Evolutionary conservation across 257 asterid genomes (phyloP).

Genomic region (Ligustrum vulgare): DNA sequence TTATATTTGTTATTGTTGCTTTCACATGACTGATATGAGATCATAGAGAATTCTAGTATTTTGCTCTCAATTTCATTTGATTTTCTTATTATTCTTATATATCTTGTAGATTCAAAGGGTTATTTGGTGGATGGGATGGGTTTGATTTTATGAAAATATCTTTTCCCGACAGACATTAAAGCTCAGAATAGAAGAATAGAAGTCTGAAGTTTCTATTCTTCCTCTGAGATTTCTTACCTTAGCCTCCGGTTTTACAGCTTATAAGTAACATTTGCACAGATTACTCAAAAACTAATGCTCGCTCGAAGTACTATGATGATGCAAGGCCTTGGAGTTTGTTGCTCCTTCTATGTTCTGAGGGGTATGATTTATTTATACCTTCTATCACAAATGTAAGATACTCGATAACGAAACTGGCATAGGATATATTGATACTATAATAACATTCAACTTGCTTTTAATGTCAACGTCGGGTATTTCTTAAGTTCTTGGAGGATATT

Average conservation of each 20-base stretch:
- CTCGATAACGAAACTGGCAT: no score
- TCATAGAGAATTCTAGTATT: not conserved
- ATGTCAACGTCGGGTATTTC: no score
- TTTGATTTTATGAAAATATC: slow-evolving; percentile 89
- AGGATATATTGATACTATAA: no score
- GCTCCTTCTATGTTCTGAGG: slow-evolving; percentile 97
- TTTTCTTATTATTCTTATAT: slow-evolving; percentile 22
- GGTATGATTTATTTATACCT: slow-evolving; percentile 52
- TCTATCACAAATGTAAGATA: no score
- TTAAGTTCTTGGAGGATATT: no score
- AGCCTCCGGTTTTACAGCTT: slow-evolving; percentile 27
- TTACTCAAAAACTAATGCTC: slow-evolving; percentile 90
- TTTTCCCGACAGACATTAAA: slow-evolving; percentile 78
- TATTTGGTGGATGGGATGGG: slow-evolving; percentile 95
- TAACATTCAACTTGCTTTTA: no score
- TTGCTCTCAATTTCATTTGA: not conserved
- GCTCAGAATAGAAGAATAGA: slow-evolving; percentile 89
- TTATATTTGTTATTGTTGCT: not conserved
- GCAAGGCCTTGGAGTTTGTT: slow-evolving; percentile 83
- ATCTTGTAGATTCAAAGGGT: slow-evolving; percentile 80
- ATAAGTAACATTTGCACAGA: slow-evolving; percentile 59
- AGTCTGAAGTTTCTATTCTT: slow-evolving; percentile 57
- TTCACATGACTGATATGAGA: not conserved
- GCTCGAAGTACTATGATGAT: slow-evolving; percentile 88
- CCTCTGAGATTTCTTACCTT: slow-evolving; percentile 1